These are phyloP conservation scores for Diaporthe eres DNA, from an alignment of 2,329 filamentous ascomycete species.

Conservation along the genomic window DNA sequence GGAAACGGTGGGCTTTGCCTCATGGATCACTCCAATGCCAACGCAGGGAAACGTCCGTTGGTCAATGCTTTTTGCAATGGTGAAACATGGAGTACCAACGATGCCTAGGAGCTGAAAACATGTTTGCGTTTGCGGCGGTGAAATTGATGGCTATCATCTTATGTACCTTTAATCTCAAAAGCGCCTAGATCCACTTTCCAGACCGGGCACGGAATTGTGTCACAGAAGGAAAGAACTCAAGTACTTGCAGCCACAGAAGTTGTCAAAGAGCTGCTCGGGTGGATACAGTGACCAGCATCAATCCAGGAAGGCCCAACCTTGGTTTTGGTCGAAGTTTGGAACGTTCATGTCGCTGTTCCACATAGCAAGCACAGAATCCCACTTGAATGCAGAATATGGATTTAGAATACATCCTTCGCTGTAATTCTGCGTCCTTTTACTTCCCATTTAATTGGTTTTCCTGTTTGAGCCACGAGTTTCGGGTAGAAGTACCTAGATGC, in stretches of 20 bases:
- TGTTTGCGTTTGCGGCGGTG: neutral
- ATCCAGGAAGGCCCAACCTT: too few species aligned
- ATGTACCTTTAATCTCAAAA: neutral
- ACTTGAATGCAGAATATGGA: too few species aligned
- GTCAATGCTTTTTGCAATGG: neutral
- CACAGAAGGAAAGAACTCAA: neutral
- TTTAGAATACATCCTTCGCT: too few species aligned
- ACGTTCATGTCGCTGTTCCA: too few species aligned
- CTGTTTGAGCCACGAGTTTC: too few species aligned
- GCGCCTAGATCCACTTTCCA: neutral
- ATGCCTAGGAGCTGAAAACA: neutral
- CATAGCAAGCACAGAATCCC: too few species aligned
- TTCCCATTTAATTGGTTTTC: too few species aligned
- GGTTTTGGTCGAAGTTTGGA: neutral
- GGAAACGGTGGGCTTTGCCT: neutral
- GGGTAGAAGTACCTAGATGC: too few species aligned
- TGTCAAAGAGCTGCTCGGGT: neutral
- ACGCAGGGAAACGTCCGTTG: neutral
- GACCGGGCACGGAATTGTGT: neutral
- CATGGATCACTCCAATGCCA: neutral
- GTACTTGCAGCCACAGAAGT: neutral
- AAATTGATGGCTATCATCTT: neutral
- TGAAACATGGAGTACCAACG: neutral
- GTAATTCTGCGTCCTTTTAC: too few species aligned
- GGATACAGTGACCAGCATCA: neutral